A percentile compares a stretch with the other conserved stretches of the same genome.
These are phyloP conservation scores for Kodamaea ohmeri DNA, from an alignment of 1,139 yeast species.

Conservation along the genomic window DNA sequence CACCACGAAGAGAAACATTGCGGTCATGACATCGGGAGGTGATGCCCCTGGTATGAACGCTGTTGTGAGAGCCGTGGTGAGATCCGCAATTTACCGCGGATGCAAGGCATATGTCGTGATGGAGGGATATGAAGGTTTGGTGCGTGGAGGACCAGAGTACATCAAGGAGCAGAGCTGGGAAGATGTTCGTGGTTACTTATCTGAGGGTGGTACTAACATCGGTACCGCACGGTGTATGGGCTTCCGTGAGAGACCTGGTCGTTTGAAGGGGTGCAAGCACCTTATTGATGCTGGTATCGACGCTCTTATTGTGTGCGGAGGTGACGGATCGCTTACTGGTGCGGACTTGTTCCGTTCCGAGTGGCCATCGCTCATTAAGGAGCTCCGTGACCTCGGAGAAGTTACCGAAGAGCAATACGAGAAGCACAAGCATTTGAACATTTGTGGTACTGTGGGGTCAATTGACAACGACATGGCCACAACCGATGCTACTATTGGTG, in stretches of 20 bases:
- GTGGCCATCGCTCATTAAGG: slow-evolving; percentile 85
- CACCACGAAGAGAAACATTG: slow-evolving; percentile 52
- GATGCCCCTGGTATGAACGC: slow-evolving; percentile 99
- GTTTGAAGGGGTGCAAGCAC: slow-evolving; percentile 78
- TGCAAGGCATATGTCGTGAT: slow-evolving; percentile 92
- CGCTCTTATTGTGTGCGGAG: slow-evolving; percentile 96
- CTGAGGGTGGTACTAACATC: slow-evolving; percentile 91
- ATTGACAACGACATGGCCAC: slow-evolving; percentile 97
- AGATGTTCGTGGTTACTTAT: slow-evolving; percentile 88
- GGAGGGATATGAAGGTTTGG: slow-evolving; percentile 95
- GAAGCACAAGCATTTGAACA: slow-evolving; percentile 71
- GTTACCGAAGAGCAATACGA: slow-evolving; percentile 56
- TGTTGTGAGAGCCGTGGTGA: slow-evolving; percentile 88
- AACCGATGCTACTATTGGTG: slow-evolving; percentile 96
- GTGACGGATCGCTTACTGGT: slow-evolving; percentile 97
- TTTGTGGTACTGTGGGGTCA: slow-evolving; percentile 94
- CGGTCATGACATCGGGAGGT: slow-evolving; percentile 97
- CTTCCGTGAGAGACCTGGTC: slow-evolving; percentile 80
- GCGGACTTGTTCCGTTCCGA: slow-evolving; percentile 91
- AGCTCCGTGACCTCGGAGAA: slow-evolving; percentile 53
- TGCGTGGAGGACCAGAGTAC: slow-evolving; percentile 68
- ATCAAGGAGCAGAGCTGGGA: slow-evolving; percentile 84
- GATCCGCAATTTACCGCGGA: slow-evolving; percentile 84
- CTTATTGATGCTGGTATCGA: slow-evolving; percentile 88
- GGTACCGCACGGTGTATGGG: slow-evolving; percentile 94